These are phyloP conservation scores for Globisporangium parvum DNA, from an alignment of 352 stramenopile species.

Conservation along the genomic window DNA sequence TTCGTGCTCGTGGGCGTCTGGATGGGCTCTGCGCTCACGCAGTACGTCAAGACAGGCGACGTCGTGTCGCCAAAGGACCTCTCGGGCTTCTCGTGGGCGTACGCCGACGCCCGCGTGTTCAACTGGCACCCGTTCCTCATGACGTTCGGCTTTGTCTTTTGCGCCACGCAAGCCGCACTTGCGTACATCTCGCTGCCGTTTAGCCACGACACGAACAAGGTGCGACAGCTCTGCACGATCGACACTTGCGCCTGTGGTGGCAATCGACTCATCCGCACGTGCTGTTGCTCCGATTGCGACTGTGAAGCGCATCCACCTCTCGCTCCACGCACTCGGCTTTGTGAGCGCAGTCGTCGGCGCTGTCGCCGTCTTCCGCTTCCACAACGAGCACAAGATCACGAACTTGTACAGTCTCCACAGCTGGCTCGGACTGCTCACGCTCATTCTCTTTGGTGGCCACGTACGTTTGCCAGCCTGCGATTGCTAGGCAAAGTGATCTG, in stretches of 20 bases:
- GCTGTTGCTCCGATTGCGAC: too few relatives aligned
- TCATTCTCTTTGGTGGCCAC: constrained; percentile 46
- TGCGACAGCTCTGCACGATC: constrained; percentile 6
- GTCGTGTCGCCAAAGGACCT: constrained; percentile 35
- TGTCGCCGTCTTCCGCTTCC: constrained; percentile 80
- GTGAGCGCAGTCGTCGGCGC: constrained; percentile 48
- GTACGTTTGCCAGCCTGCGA: constrained; percentile 19
- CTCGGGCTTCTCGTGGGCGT: constrained; percentile 67
- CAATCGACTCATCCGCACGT: not conserved
- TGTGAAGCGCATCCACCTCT: constrained; percentile 60
- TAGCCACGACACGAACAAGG: constrained; percentile 61
- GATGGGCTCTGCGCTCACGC: constrained; percentile 65
- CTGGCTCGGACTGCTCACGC: constrained; percentile 68
- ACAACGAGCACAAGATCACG: constrained; percentile 82
- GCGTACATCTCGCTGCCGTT: constrained; percentile 68
- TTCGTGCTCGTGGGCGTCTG: constrained; percentile 66
- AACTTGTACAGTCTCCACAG: constrained; percentile 87
- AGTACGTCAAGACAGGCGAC: constrained; percentile 38
- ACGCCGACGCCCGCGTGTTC: constrained; percentile 63
- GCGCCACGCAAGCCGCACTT: constrained; percentile 57
- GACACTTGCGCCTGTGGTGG: not conserved
- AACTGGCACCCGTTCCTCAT: constrained; percentile 88
- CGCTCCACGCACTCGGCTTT: constrained; percentile 58
- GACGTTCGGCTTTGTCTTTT: constrained; percentile 79
- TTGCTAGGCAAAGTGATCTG: not conserved